phyloP scores from a whole-genome alignment of 805 yeast genomes.

The Suhomyces vadensis region DNA sequence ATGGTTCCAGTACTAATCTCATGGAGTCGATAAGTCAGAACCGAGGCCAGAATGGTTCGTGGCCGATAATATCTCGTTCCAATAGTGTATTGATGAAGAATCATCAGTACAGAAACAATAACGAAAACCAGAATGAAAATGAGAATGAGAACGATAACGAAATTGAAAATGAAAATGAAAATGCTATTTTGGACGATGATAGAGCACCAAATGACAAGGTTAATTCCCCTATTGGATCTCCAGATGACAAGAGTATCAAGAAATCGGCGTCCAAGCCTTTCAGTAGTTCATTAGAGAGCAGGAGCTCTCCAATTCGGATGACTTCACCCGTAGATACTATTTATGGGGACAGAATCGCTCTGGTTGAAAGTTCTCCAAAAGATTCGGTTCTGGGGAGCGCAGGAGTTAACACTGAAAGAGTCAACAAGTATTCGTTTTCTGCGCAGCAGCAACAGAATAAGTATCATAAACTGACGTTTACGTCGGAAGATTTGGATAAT shows the following conservation, averaged over 20 bases:
- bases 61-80: slow-evolving; percentile 15
- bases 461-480: background rate
- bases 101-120: slow-evolving; percentile 12
- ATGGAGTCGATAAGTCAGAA: slow-evolving; percentile 23
- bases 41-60: slow-evolving; percentile 14
- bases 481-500: slow-evolving; percentile 34
- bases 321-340: slow-evolving; percentile 9
- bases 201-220: slow-evolving; percentile 12
- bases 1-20: slow-evolving; percentile 21
- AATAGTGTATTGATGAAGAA: slow-evolving; percentile 7
- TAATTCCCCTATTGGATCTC: background rate
- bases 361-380: slow-evolving; percentile 7
- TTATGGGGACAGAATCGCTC: background rate
- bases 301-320: slow-evolving; percentile 9
- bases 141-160: slow-evolving; percentile 22
- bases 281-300: slow-evolving; percentile 6
- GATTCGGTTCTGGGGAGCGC: background rate
- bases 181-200: slow-evolving; percentile 25
- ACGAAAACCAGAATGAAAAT: slow-evolving; percentile 5
- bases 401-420: background rate
- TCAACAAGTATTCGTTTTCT: slow-evolving; percentile 3
- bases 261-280: background rate
- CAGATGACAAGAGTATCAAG: background rate
- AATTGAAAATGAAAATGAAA: slow-evolving; percentile 17
- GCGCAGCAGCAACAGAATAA: background rate